A percentile compares a stretch with the other conserved stretches of the same genome.
phyloP scores from a whole-genome alignment of 352 stramenopile species.

The Elongisporangium senticosum region DNA sequence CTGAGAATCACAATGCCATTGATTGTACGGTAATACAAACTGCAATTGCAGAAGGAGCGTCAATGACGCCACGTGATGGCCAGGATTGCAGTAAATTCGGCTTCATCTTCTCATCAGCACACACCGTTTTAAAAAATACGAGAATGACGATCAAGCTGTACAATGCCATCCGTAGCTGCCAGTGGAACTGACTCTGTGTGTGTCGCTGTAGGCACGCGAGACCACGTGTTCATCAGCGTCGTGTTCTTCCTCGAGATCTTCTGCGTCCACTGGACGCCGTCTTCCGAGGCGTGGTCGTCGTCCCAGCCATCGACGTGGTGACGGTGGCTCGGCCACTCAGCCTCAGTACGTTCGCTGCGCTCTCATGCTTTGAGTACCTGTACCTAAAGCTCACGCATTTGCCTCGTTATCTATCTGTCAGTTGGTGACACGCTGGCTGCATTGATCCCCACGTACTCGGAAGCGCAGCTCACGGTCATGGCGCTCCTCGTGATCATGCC shows the following conservation, averaged over 20 bases:
- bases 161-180: neutral
- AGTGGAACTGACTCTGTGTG: neutral
- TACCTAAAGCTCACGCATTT: neutral
- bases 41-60: too few species aligned
- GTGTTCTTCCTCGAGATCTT: slow-evolving; percentile 84
- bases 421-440: slow-evolving; percentile 72
- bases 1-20: too few species aligned
- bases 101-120: too few species aligned
- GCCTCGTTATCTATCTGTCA: slow-evolving; percentile 12
- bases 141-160: too few species aligned
- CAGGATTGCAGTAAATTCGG: too few species aligned
- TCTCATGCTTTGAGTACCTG: neutral
- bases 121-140: too few species aligned
- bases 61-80: too few species aligned
- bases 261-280: neutral
- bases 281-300: neutral
- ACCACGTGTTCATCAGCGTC: slow-evolving; percentile 63
- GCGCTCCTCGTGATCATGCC: slow-evolving; percentile 72
- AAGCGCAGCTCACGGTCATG: slow-evolving; percentile 57
- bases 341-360: slow-evolving; percentile 35
- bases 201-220: slow-evolving; percentile 31
- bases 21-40: too few species aligned
- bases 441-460: slow-evolving; percentile 56
- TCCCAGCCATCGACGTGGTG: neutral
- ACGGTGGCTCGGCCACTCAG: slow-evolving; percentile 10